Evolutionary conservation across 192 early-diverging fungal genomes (phyloP), one percentile per base, ranked within the genome.

Genomic region (Coemansia sp.): DNA sequence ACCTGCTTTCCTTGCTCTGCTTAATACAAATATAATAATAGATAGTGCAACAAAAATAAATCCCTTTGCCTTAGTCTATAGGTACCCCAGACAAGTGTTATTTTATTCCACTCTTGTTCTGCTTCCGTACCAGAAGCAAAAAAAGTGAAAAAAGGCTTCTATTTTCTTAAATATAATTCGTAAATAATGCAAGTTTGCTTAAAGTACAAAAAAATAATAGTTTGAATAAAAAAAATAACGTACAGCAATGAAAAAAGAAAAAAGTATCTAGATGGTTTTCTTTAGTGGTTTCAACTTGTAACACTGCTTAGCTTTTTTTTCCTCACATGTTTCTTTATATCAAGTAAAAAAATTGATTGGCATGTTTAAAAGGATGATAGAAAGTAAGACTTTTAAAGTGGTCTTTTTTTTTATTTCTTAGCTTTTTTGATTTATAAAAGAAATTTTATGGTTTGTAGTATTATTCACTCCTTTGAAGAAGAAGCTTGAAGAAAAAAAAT

Each of bases 231-330:
- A 49, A 26, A 49, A 60, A 34, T 25, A 52, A 52, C 22, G 51
- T 52, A 60, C 38, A 58, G 57, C 44, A 58, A 18, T 23, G 21
- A 64, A 48, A 12, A 56, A 54, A 59, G 49, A 44, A 38, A 41
- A 52, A 62, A 16, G n/a, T 22, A 59, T n/a, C 25, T 59, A 49
- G 5, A 59, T 38, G 28, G 34, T 38, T 38, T 38, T 38, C 34
- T 38, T 38, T 9, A 1, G 3, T 38, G 6, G 34, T 38, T 9
- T 30, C 28, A 30, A 30, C 28, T n/a, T 30, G 28, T 38, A 26
- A 7, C 23, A 59, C 19, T 12, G 8, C 18, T 28, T 48, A 9
- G 41, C 5, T 1, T 16, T 31, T 55, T 55, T 31, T 27, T 31
- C n/a, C 28, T 16, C 3, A 12, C 30, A 28, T 12, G n/a, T 38